Evolutionary conservation across 1,284 basidiomycete species (phyloP).

Genomic region (Austroboletus niveus): DNA sequence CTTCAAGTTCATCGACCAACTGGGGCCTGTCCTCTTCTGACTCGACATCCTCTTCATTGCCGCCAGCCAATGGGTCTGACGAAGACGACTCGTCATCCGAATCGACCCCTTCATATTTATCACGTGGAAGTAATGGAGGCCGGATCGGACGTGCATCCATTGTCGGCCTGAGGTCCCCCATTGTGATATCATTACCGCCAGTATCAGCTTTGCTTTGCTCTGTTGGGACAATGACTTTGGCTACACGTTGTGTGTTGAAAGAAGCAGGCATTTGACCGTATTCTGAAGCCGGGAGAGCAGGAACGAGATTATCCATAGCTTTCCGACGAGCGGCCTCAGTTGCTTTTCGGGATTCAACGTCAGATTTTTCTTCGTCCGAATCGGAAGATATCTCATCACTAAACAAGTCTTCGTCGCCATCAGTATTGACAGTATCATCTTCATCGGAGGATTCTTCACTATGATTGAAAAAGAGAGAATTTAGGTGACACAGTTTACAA

Average conservation of each 20-base stretch:
- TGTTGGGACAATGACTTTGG: slow-evolving; percentile 47
- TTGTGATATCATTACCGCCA: slow-evolving; percentile 4
- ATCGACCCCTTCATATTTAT: slow-evolving; percentile 81
- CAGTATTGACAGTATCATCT: slow-evolving; percentile 42
- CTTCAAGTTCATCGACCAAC: slow-evolving; percentile 77
- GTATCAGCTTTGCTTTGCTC: slow-evolving; percentile 37
- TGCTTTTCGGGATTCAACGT: slow-evolving; percentile 28
- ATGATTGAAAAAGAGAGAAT: slow-evolving; percentile 1
- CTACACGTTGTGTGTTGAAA: slow-evolving; percentile 68
- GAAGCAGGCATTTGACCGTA: slow-evolving; percentile 79
- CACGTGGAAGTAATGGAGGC: slow-evolving; percentile 73
- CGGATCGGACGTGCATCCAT: slow-evolving; percentile 42
- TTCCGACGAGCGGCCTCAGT: slow-evolving; percentile 46
- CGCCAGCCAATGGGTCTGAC: slow-evolving; percentile 33
- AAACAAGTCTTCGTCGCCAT: slow-evolving; percentile 33
- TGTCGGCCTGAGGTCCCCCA: slow-evolving; percentile 7
- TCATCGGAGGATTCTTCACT: slow-evolving; percentile 65
- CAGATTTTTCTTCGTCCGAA: slow-evolving; percentile 38
- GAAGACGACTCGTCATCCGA: slow-evolving; percentile 74
- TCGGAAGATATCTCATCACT: slow-evolving; percentile 45
- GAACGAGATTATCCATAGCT: slow-evolving; percentile 71
- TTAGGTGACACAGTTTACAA: slow-evolving; percentile 6
- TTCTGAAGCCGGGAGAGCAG: slow-evolving; percentile 65
- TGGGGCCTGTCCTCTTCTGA: slow-evolving; percentile 76
- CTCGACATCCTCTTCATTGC: slow-evolving; percentile 60